Evolutionary conservation across 768 basidiomycete genomes (phyloP), one percentile per base, ranked within the genome.

Genomic region (Dioszegia aurantiaca): DNA sequence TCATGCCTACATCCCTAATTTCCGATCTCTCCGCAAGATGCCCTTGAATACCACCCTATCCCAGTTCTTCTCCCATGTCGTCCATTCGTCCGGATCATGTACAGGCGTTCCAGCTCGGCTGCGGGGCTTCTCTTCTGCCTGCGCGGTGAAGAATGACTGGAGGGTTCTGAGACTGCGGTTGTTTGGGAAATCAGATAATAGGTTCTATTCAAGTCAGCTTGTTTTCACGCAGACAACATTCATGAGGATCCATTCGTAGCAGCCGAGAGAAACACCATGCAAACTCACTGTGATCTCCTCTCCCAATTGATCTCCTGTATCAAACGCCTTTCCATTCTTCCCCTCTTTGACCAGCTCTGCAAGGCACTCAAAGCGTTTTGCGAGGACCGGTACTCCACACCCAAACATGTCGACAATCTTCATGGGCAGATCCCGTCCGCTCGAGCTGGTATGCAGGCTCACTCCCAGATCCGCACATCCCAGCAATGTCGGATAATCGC

Each of bases 331-430:
- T 1, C 95, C 95, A 70, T 98, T 98, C 68, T 83, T 78, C 0
- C 86, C 86, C 56, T 90, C 83, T 65, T 85, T 84, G 8, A 99
- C 90, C 8, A 98, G 83, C 76, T 99, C 95, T 45, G 83, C 72
- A 28, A 99, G 80, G 73, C 93, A 94, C 40, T 81, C 78, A 70
- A 94, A 99, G 47, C 86, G 81, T 2, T 91, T 81, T 0, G 95
- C 93, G 61, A 93, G 88, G 8, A 97, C 95, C 0, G 94, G 94
- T 56, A 98, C 80, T 4, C 87, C 87, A 66, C 93, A 97, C 3
- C 95, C 95, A 78, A 98, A 97, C 94, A 98, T 97, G 75, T 99
- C 95, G 6, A 99, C 91, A 4, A 99, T 85, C 77, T 99, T 99
- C 95, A 99, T 99, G 2, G 95, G 95, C 55, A 99, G 79, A 77